phyloP scores from a whole-genome alignment of 805 yeast genomes.

The Kodamaea jinghongensis region DNA sequence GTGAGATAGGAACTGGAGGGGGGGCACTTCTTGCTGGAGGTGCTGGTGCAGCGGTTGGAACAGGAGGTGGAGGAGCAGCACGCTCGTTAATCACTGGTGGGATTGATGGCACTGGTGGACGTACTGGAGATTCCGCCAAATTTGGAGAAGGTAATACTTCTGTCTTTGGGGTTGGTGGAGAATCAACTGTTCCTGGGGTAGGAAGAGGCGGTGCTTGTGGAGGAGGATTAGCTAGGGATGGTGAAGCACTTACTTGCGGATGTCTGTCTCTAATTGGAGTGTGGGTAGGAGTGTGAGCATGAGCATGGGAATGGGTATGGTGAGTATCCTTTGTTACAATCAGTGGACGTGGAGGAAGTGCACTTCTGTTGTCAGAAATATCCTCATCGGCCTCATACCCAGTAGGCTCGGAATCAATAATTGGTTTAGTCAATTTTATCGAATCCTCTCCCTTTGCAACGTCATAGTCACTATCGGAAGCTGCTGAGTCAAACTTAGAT shows the following conservation, averaged over 20 bases:
- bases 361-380: constrained; percentile 24
- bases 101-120: constrained; percentile 13
- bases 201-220: constrained; percentile 13
- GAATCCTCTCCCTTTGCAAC: constrained; percentile 11
- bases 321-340: background rate
- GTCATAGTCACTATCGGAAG: constrained; percentile 13
- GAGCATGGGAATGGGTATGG: too few species aligned
- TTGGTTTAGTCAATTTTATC: constrained; percentile 13
- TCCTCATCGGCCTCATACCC: constrained; percentile 74
- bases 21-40: constrained; percentile 13
- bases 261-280: background rate
- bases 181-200: constrained; percentile 7
- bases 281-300: too few species aligned
- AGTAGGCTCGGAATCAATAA: constrained; percentile 35
- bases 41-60: constrained; percentile 16
- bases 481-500: constrained; percentile 6
- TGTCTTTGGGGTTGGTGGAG: constrained; percentile 1
- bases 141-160: constrained; percentile 1
- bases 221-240: constrained; percentile 11
- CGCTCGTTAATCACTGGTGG: constrained; percentile 1
- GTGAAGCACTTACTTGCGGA: constrained; percentile 2
- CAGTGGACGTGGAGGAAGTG: constrained; percentile 3
- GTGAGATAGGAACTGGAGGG: constrained; percentile 9
- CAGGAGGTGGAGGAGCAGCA: constrained; percentile 13
- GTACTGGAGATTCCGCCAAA: constrained; percentile 1